Conservation (phyloP, 208 protist genomes). For the Plasmodiophora brassicae region DNA sequence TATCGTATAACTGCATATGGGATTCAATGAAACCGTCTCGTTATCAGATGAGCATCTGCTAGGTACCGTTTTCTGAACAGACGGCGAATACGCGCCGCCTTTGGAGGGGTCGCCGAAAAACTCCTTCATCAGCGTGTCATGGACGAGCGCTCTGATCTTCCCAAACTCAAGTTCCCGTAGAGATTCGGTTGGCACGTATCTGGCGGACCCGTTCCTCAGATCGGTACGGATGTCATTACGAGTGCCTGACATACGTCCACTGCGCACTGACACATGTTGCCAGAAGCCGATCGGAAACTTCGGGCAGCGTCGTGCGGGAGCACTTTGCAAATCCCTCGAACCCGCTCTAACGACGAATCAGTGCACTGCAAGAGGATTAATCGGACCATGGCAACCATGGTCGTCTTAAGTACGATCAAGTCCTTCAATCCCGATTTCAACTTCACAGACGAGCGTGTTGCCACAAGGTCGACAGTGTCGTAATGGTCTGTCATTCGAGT, state of each 20-base stretch:
- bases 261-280: neutral
- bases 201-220: neutral
- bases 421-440: neutral
- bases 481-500: neutral
- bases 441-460: neutral
- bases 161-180: neutral
- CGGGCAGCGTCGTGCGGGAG: neutral
- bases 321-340: neutral
- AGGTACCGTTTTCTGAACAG: conserved; percentile 11
- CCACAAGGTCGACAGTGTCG: neutral
- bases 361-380: no score
- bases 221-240: neutral
- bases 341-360: neutral
- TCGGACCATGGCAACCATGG: neutral
- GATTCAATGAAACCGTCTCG: neutral
- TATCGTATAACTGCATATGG: neutral
- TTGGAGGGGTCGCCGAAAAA: neutral
- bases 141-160: neutral
- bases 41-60: no score
- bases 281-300: neutral
- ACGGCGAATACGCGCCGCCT: neutral
- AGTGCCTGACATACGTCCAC: no score
- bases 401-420: neutral
- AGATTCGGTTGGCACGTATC: neutral
- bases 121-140: neutral